phyloP scores from a whole-genome alignment of 805 yeast species.

The Torulaspora gathmanii region DNA sequence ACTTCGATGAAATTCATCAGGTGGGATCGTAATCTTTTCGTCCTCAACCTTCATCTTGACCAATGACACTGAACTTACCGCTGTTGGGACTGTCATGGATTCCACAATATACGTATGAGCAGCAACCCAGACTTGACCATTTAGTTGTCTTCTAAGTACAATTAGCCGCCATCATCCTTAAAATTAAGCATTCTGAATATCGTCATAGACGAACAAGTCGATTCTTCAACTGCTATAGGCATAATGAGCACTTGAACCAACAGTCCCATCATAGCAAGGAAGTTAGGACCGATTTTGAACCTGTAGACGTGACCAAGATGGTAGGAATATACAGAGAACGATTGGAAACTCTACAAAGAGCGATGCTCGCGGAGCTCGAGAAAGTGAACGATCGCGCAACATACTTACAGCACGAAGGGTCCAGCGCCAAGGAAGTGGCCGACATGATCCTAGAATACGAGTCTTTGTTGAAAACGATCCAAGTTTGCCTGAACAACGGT shows the following conservation, averaged over 20 bases:
- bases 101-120: not conserved
- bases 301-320: not conserved
- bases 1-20: slow-evolving; percentile 10
- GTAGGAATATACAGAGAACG: not conserved
- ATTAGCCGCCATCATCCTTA: slow-evolving; percentile 2
- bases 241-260: not conserved
- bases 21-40: slow-evolving; percentile 11
- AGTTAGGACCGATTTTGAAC: not conserved
- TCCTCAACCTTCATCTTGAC: slow-evolving; percentile 1
- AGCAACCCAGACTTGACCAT: not conserved
- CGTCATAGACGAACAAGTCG: not conserved
- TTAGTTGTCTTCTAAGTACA: not conserved
- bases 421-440: slow-evolving; percentile 3
- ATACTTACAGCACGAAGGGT: not conserved
- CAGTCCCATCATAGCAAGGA: not conserved
- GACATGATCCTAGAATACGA: slow-evolving; percentile 19
- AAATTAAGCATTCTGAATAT: not conserved
- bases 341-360: slow-evolving; percentile 2
- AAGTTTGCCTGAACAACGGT: slow-evolving; percentile 18
- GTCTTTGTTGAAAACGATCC: slow-evolving; percentile 13
- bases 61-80: not conserved
- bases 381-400: not conserved
- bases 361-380: slow-evolving; percentile 6
- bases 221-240: not conserved
- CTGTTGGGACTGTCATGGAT: not conserved